These are phyloP conservation scores for Elaeis oleifera DNA, from an alignment of 202 grass and related monocot genomes.

Conservation along the genomic window DNA sequence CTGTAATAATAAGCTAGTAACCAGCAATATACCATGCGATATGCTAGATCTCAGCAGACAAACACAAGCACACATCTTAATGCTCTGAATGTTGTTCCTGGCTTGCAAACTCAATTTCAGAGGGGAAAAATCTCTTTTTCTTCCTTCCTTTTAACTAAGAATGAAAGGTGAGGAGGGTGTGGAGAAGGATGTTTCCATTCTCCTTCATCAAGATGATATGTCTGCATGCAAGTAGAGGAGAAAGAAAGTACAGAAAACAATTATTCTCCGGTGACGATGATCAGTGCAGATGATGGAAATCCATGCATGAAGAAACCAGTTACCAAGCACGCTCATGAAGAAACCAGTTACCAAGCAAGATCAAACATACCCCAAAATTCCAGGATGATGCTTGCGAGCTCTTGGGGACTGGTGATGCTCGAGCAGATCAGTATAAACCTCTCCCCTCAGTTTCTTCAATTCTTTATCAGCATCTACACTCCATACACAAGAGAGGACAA, in stretches of 20 bases:
- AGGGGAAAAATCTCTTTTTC: no score
- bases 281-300: background rate
- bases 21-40: no score
- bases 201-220: no score
- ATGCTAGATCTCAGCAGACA: no score
- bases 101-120: no score
- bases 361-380: constrained; percentile 31
- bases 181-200: no score
- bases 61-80: no score
- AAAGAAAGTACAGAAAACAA: background rate
- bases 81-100: no score
- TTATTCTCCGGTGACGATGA: background rate
- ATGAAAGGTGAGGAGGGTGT: no score
- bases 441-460: constrained; percentile 36
- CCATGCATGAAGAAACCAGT: background rate
- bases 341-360: background rate
- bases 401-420: constrained; percentile 16
- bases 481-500: constrained; percentile 18
- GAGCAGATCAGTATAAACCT: constrained; percentile 5
- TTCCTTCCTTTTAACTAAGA: no score
- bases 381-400: constrained; percentile 22
- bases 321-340: background rate
- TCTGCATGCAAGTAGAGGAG: no score
- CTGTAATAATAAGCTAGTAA: no score
- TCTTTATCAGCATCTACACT: constrained; percentile 47